Evolutionary conservation across 2,329 filamentous ascomycete genomes (phyloP), one percentile per base, ranked within the genome.

Genomic region (Myriangium duriaei): DNA sequence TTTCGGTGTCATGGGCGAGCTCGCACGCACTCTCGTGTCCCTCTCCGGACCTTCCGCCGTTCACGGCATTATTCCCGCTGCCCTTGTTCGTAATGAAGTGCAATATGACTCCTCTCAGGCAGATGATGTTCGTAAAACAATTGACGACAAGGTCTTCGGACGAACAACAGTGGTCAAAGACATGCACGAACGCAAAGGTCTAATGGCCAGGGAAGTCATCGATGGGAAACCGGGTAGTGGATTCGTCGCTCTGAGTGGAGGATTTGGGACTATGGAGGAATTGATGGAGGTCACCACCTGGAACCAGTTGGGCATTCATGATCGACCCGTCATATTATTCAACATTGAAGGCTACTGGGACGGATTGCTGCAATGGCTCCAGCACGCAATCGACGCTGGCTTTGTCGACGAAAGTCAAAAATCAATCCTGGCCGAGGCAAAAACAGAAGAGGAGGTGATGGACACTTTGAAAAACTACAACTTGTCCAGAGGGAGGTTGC

Each of bases 231-330:
- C n/a, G n/a, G 30, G 12, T 9, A 15, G 17, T 32, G 30, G 12
- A 15, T 32, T 32, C 17, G 30, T 32, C 10, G 30, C 30, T 10
- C 13, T 32, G 4, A 12, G 12, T 32, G 30, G 30, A 14, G 30
- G 30, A 12, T 32, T 4, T 32, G 30, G 30, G 30, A 32, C 30
- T 4, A 32, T 32, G 30, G 30, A 32, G 30, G 30, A 32, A 32
- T 10, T 32, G 30, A 14, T 32, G 12, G 30, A 32, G 30, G 17
- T 32, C 12, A 32, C 30, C 12, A 32, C 30, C 10, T 32, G 30
- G 30, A 32, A 32, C 10, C 30, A 32, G 13, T 32, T 32, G 30
- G 30, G 30, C 10, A 32, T 32, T 10, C 30, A 32, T 13, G 12
- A 32, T 15, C 10, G 13, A 13, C 30, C 30, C 5, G 13, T 32